These are phyloP conservation scores for Bipolaris oryzae DNA, from an alignment of 2,329 filamentous ascomycete genomes.

Conservation along the genomic window DNA sequence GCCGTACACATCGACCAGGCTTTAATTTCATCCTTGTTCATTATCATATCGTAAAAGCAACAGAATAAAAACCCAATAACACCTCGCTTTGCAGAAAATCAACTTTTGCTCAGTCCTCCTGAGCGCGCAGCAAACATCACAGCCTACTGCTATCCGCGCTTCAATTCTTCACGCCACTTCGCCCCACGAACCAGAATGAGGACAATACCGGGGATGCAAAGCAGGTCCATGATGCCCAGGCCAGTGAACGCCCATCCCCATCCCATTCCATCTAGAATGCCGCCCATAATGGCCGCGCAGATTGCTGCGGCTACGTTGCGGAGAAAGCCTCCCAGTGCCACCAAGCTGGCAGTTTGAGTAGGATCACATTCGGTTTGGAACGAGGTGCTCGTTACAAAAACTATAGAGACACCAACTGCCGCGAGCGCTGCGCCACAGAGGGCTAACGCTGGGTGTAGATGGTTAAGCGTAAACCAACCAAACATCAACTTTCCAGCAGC, in stretches of 20 bases:
- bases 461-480: slow-evolving; percentile 49
- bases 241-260: slow-evolving; percentile 52
- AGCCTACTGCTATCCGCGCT: slow-evolving; percentile 18
- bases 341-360: slow-evolving; percentile 49
- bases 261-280: slow-evolving; percentile 45
- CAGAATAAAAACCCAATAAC: slow-evolving; percentile 6
- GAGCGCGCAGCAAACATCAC: background rate
- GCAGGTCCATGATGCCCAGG: slow-evolving; percentile 42
- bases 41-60: background rate
- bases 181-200: slow-evolving; percentile 30
- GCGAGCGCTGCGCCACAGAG: slow-evolving; percentile 39
- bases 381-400: slow-evolving; percentile 52
- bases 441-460: slow-evolving; percentile 24
- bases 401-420: slow-evolving; percentile 48
- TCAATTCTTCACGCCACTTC: slow-evolving; percentile 30
- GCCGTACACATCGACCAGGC: background rate
- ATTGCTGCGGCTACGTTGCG: slow-evolving; percentile 51
- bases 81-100: slow-evolving; percentile 21
- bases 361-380: slow-evolving; percentile 52
- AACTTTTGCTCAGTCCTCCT: background rate
- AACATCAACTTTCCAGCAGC: slow-evolving; percentile 50
- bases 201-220: slow-evolving; percentile 33
- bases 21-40: background rate
- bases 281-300: slow-evolving; percentile 46
- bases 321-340: slow-evolving; percentile 51